phyloP scores from a whole-genome alignment of 225 moss, liverwort and hornwort species.

The Asterella californica region DNA sequence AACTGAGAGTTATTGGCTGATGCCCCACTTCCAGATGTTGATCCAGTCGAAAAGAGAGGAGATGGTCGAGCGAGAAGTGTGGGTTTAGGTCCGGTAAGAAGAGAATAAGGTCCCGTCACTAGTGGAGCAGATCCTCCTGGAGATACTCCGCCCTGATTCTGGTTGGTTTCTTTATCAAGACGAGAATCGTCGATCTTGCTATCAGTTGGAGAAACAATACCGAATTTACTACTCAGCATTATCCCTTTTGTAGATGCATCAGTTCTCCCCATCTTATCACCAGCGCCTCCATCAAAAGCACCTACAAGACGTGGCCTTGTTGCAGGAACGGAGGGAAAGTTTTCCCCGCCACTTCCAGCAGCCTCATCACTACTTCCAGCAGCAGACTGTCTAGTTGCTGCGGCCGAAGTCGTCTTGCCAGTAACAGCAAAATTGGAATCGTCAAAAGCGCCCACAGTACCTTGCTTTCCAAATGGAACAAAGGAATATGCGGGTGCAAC shows the following conservation, averaged over 20 bases:
- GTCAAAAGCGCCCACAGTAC: neutral
- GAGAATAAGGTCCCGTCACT: conserved; percentile 6
- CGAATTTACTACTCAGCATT: neutral
- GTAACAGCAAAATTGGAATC: neutral
- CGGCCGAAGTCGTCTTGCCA: neutral
- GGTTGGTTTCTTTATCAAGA: conserved; percentile 14
- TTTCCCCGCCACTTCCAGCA: conserved; percentile 2
- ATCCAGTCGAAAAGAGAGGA: conserved; percentile 6
- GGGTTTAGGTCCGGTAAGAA: conserved; percentile 3
- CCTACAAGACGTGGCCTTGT: conserved; percentile 16
- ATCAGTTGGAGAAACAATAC: conserved; percentile 8
- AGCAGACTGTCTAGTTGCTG: conserved; percentile 12
- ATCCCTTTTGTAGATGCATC: conserved; percentile 13
- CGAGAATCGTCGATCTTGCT: conserved; percentile 1
- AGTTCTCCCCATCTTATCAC: neutral
- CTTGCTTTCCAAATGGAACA: conserved; percentile 5
- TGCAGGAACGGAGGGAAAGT: neutral
- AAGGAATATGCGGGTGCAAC: conserved; percentile 25
- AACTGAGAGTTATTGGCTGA: conserved; percentile 1
- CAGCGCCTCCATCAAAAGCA: conserved; percentile 8
- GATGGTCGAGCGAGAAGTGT: conserved; percentile 8
- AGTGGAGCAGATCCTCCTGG: neutral
- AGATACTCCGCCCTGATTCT: neutral
- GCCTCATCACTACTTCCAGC: conserved; percentile 2
- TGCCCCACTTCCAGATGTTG: conserved; percentile 1